Percentiles rank a stretch among this genome's conserved stretches.
Evolutionary conservation across 768 basidiomycete species (phyloP).

Genomic region (Tubosaeta sp.): DNA sequence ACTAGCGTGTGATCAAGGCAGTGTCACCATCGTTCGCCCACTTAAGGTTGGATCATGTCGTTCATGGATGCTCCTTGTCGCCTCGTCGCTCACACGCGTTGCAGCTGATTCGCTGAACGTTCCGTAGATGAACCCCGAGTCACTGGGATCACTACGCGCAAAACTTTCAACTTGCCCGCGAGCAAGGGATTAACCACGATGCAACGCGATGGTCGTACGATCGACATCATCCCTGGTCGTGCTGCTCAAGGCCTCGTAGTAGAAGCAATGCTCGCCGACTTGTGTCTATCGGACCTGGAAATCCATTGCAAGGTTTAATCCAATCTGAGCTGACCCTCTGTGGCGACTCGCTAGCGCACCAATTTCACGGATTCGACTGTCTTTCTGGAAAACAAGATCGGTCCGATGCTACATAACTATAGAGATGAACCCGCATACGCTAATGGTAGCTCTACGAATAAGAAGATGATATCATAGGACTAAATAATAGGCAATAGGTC

Average conservation of each 20-base stretch:
- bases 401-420: background rate
- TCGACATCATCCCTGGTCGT: conserved; percentile 9
- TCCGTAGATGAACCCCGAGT: conserved; percentile 15
- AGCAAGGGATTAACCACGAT: conserved; percentile 26
- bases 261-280: background rate
- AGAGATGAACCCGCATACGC: background rate
- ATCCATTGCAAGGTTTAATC: background rate
- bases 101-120: conserved; percentile 7
- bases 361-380: background rate
- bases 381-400: background rate
- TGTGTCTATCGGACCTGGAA: conserved; percentile 5
- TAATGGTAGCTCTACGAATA: background rate
- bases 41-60: conserved; percentile 9
- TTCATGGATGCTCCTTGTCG: background rate
- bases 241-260: background rate
- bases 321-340: background rate
- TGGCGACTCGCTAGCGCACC: background rate
- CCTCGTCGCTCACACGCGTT: conserved; percentile 29
- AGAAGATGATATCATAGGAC: background rate
- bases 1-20: conserved; percentile 9
- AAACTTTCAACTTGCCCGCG: background rate
- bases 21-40: conserved; percentile 1
- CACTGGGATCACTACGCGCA: conserved; percentile 12
- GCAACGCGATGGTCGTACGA: conserved; percentile 11
- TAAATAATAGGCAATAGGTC: conserved; percentile 6